These are phyloP conservation scores for Globisporangium paroecandrum DNA, from an alignment of 352 stramenopile species.

Conservation along the genomic window DNA sequence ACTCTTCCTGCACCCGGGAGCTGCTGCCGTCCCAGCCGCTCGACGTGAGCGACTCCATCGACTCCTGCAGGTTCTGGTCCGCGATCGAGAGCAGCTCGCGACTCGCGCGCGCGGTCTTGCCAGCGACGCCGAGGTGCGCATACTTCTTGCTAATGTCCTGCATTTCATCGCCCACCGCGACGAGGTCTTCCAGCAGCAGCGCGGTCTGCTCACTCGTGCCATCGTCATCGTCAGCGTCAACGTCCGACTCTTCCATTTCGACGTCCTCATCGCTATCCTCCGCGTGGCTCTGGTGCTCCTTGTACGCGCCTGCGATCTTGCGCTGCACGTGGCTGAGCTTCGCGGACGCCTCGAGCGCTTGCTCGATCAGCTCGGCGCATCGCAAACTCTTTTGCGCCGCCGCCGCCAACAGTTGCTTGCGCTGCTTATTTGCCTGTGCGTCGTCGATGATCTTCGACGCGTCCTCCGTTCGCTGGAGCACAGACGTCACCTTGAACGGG, in stretches of 20 bases:
- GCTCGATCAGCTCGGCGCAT: conserved; percentile 75
- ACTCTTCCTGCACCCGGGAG: conserved; percentile 41
- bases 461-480: conserved; percentile 37
- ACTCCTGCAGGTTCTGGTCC: conserved; percentile 38
- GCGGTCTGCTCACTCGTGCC: conserved; percentile 32
- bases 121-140: conserved; percentile 41
- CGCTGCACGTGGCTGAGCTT: conserved; percentile 47
- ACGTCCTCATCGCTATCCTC: conserved; percentile 25
- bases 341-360: conserved; percentile 48
- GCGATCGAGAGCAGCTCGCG: conserved; percentile 45
- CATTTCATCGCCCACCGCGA: conserved; percentile 45
- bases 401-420: conserved; percentile 34
- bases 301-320: conserved; percentile 30
- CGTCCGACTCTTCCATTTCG: conserved; percentile 29
- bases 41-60: conserved; percentile 21
- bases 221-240: conserved; percentile 26
- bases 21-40: conserved; percentile 10
- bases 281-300: conserved; percentile 19
- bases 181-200: conserved; percentile 57
- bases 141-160: conserved; percentile 47
- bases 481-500: conserved; percentile 32
- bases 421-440: conserved; percentile 23
- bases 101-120: conserved; percentile 53
- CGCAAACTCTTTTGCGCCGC: conserved; percentile 58
- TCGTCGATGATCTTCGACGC: conserved; percentile 25